Evolutionary conservation across 2,329 filamentous ascomycete species (phyloP).

Genomic region (Fusarium pseudograminearum): DNA sequence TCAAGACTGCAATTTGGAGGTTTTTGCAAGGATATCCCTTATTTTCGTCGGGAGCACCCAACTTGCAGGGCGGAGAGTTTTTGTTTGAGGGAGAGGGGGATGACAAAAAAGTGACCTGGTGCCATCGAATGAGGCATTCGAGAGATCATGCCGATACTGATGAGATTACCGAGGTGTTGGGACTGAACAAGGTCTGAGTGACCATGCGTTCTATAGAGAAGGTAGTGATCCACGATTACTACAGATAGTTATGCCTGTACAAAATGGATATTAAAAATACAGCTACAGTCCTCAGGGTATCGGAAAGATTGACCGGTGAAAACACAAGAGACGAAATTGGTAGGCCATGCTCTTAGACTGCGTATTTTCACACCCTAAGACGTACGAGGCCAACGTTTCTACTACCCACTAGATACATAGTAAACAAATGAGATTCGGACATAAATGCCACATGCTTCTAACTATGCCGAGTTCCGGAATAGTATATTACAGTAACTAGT

Average conservation of each 20-base stretch:
- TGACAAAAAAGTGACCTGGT: constrained; percentile 20
- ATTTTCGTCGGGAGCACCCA: constrained; percentile 2
- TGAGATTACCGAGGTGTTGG: constrained; percentile 24
- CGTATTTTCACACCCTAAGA: no score
- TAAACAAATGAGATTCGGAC: no score
- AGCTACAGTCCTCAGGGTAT: background rate
- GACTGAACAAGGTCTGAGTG: background rate
- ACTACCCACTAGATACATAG: no score
- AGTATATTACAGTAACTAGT: background rate
- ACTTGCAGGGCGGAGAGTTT: constrained; percentile 32
- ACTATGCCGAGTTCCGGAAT: background rate
- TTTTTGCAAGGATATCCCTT: constrained; percentile 4
- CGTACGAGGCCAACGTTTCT: no score
- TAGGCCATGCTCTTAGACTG: no score
- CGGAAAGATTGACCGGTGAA: background rate
- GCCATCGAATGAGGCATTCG: constrained; percentile 25
- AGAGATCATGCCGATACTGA: constrained; percentile 28
- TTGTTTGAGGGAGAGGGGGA: constrained; percentile 17
- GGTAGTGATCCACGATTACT: background rate
- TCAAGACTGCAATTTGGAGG: constrained; percentile 6
- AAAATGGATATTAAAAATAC: background rate
- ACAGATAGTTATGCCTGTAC: background rate
- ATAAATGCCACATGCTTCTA: background rate
- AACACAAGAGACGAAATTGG: no score
- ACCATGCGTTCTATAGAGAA: rapidly evolving